Conservation (phyloP, 352 stramenopile genomes). For the Globisporangium cylindrosporum region DNA sequence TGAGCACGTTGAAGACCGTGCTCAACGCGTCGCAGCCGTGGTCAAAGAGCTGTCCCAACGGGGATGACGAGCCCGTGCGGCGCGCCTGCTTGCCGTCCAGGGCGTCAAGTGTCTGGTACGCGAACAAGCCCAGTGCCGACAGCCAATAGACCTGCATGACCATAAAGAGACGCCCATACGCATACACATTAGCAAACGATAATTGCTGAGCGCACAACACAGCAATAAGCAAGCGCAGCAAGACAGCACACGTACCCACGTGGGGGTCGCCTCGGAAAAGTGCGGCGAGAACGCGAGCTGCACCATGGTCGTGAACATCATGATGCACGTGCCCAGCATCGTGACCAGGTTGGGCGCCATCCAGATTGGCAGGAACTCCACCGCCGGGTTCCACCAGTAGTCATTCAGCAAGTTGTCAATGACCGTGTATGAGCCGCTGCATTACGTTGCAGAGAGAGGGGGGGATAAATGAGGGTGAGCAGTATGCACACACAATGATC, state of each 20-base stretch:
- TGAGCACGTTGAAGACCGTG: constrained; percentile 80
- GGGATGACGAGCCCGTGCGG: constrained; percentile 91
- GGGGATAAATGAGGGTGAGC: not conserved
- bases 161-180: not conserved
- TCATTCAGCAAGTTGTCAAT: constrained; percentile 85
- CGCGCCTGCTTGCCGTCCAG: constrained; percentile 99
- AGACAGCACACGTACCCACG: constrained; percentile 32
- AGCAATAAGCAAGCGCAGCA: not conserved
- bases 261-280: constrained; percentile 54
- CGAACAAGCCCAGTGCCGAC: constrained; percentile 73
- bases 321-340: constrained; percentile 78
- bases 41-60: constrained; percentile 98
- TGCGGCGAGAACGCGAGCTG: constrained; percentile 76
- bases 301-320: constrained; percentile 76
- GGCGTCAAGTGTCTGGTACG: constrained; percentile 98
- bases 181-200: not conserved
- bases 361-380: constrained; percentile 81
- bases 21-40: constrained; percentile 91
- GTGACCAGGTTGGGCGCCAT: constrained; percentile 92
- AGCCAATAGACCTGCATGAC: constrained; percentile 51
- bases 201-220: not conserved
- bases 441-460: not conserved
- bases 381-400: constrained; percentile 84
- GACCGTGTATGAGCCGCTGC: constrained; percentile 82
- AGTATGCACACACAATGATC: not conserved